These are phyloP conservation scores for Boeremia exigua DNA, from an alignment of 2,329 filamentous ascomycete genomes.

Conservation along the genomic window DNA sequence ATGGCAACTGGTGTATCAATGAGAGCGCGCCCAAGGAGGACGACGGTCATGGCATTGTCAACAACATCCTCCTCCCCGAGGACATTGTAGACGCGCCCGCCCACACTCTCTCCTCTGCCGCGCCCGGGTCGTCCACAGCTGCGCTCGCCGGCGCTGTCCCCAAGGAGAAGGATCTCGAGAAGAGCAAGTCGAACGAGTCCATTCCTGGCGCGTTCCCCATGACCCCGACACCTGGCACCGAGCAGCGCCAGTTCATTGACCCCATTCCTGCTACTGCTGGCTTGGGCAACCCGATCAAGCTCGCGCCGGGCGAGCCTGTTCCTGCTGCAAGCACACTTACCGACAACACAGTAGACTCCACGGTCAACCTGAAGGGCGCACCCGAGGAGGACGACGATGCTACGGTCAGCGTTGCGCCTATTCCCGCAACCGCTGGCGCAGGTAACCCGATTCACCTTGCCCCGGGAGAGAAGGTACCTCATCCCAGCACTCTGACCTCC, in stretches of 20 bases:
- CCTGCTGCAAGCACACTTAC: slow-evolving; percentile 71
- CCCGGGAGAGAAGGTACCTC: slow-evolving; percentile 82
- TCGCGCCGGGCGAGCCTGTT: slow-evolving; percentile 80
- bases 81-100: slow-evolving; percentile 65
- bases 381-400: slow-evolving; percentile 40
- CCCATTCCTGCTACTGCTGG: slow-evolving; percentile 65
- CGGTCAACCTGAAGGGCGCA: slow-evolving; percentile 46
- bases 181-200: slow-evolving; percentile 40
- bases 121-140: slow-evolving; percentile 74
- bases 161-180: slow-evolving; percentile 55
- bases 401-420: slow-evolving; percentile 62
- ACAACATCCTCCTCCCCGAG: slow-evolving; percentile 85
- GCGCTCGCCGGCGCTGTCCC: slow-evolving; percentile 71
- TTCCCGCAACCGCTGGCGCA: slow-evolving; percentile 62
- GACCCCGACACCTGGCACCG: slow-evolving; percentile 65
- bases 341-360: slow-evolving; percentile 72
- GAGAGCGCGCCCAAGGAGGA: slow-evolving; percentile 79
- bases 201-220: slow-evolving; percentile 73
- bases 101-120: slow-evolving; percentile 68
- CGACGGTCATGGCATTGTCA: slow-evolving; percentile 83
- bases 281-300: slow-evolving; percentile 76
- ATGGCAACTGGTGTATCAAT: slow-evolving; percentile 88
- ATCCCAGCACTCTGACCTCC: slow-evolving; percentile 65
- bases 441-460: slow-evolving; percentile 82
- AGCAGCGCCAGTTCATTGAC: slow-evolving; percentile 59